Evolutionary conservation across 768 basidiomycete species (phyloP).

Genomic region (Hericium erinaceus): DNA sequence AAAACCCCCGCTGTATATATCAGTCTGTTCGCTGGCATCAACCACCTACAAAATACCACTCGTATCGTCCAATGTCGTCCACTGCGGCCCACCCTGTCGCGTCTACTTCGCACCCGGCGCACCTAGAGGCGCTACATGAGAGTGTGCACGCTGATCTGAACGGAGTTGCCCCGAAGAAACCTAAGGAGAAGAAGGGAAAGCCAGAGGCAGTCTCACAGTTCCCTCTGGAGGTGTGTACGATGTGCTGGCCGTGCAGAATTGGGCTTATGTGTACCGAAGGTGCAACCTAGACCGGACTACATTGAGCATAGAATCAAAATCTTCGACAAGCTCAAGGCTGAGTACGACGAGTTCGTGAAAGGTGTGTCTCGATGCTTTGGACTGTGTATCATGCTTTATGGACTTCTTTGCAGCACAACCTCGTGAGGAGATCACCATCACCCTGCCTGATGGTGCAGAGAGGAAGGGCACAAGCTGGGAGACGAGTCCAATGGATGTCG

Average conservation of each 20-base stretch:
- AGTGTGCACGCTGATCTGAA: neutral
- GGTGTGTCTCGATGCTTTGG: slow-evolving; percentile 34
- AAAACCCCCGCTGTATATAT: slow-evolving; percentile 14
- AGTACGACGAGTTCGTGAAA: slow-evolving; percentile 74
- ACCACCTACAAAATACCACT: slow-evolving; percentile 2
- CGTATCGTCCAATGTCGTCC: slow-evolving; percentile 17
- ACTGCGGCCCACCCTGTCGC: slow-evolving; percentile 44
- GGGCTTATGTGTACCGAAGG: slow-evolving; percentile 29
- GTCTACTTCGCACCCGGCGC: slow-evolving; percentile 45
- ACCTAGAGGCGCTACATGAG: slow-evolving; percentile 29
- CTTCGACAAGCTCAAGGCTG: slow-evolving; percentile 78
- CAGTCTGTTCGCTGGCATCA: slow-evolving; percentile 6
- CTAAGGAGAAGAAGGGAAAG: slow-evolving; percentile 39
- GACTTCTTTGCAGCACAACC: slow-evolving; percentile 72
- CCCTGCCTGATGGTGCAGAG: slow-evolving; percentile 78
- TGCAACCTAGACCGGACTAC: slow-evolving; percentile 77
- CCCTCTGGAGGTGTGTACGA: slow-evolving; percentile 51
- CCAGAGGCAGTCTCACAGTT: slow-evolving; percentile 31
- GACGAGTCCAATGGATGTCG: slow-evolving; percentile 87
- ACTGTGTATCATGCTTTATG: neutral
- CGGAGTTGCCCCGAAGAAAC: slow-evolving; percentile 21
- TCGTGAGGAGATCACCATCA: slow-evolving; percentile 74
- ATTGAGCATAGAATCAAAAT: slow-evolving; percentile 86
- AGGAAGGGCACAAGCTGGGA: slow-evolving; percentile 88
- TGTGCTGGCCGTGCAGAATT: neutral